Base-by-base conservation (phyloP, 1,284 basidiomycete species). In the Neotropicomus parvogracilis region DNA sequence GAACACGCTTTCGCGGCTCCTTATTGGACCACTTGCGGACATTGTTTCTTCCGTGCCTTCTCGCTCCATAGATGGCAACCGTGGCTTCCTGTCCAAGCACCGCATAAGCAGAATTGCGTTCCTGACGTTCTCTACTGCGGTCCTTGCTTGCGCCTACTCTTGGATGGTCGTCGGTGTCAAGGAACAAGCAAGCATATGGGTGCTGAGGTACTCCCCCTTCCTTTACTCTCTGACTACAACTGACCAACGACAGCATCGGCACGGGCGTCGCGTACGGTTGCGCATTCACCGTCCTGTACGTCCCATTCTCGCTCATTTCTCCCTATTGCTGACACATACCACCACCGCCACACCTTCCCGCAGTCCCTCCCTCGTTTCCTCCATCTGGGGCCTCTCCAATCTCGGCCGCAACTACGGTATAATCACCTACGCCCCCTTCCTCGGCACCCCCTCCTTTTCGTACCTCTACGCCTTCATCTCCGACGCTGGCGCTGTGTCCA, bases 321-420 rank as follows among this genome's bases (percentile, higher is more conserved):
- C 19, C 4, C 11, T 2, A 47, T 44, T 21, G 32, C 48, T 49
- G 28, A 48, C 11, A 29, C 5, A 27, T 44, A 20, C 43, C n/a
- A 28, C 12, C 21, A n/a, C n/a, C n/a, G n/a, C 28, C 13, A 5
- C 12, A 6, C 24, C n/a, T 24, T 27, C 35, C 43, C 26, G 36
- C 49, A 85, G 85, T 6, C 86, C 88, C 3, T 80, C 83, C 44
- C 75, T 90, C 28, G 67, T 87, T 4, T 79, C 81, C 6, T 74
- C 81, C 3, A 73, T 85, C 19, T 90, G 85, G 83, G 87, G 87
- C 12, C 63, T 75, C 24, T 60, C 71, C n/a, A 77, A 86, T 55
- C 69, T 83, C 2, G 87, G 80, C 11, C 78, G 87, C 49, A 90
- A 89, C 65, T 89, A 82, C 54, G 87, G 87, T 20, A 69, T 87